Base-by-base conservation (phyloP, 2,329 filamentous ascomycete genomes). In the Xylariaceae sp. region DNA sequence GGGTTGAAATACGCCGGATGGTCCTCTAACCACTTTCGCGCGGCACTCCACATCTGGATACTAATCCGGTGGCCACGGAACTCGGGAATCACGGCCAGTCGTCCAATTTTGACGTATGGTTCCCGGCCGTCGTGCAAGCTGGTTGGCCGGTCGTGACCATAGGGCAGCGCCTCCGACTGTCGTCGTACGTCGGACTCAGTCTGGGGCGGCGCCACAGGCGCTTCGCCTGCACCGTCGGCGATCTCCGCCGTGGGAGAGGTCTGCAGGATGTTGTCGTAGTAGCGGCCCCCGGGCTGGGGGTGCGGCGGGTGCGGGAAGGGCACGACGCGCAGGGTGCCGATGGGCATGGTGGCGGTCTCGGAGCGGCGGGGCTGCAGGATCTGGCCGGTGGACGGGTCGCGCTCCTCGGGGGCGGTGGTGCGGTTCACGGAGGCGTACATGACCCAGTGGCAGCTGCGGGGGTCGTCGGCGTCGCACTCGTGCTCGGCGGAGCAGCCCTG, bases 361-460 rank as follows among this genome's bases (percentile, higher is more conserved):
- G 69, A 73, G 48, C 60, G 64, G 37, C 68, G 64, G n/a, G 64
- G 65, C 15, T 60, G 62, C 34, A 67, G 35, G 29, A 73, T 56
- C 26, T 65, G 61, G 43, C 65, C 67, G n/a, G 52, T 65, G 4
- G 56, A 53, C 4, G 66, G 61, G 54, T 77, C 68, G 19, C 64
- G 66, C 34, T 67, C 53, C 58, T 74, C 71, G 4, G 61, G 58
- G 44, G 64, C 63, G 34, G 66, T n/a, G 13, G 16, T n/a, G 30
- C 30, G 30, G 40, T 75, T 74, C 42, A 85, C 73, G 13, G 74
- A 81, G 36, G 80, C 79, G 64, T 95, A 95, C n/a, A 83, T 72
- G 22, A 95, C 83, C 86, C 88, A 95, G 64, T 96, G 89, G 66
- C 83, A 91, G 52, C 81, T 83, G 28, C 87, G 78, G 1, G 74